Evolutionary conservation across 768 basidiomycete genomes (phyloP).

Genomic region (Mycena alexandri): DNA sequence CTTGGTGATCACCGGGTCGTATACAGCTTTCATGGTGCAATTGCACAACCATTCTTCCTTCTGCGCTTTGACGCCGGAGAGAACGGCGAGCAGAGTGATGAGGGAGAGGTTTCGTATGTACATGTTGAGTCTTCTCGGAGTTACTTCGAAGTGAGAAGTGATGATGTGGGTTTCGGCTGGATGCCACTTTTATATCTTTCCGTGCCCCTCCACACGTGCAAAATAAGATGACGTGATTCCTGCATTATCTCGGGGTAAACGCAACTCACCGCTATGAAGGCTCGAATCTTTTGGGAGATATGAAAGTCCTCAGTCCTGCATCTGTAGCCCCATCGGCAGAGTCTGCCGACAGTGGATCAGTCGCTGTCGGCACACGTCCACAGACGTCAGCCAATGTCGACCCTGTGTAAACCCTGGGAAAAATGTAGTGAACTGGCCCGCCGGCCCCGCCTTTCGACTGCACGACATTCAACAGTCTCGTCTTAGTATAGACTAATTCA

Average conservation of each 20-base stretch:
- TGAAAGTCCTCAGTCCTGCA: too few relatives aligned
- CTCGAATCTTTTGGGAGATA: background rate
- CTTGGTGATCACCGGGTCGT: constrained; percentile 4
- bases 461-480: too few relatives aligned
- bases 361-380: background rate
- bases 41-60: constrained; percentile 20
- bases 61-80: constrained; percentile 13
- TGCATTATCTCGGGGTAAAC: background rate
- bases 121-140: constrained; percentile 8
- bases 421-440: too few relatives aligned
- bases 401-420: background rate
- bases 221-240: background rate
- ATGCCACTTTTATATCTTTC: constrained; percentile 15
- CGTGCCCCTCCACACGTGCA: background rate
- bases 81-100: constrained; percentile 11
- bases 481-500: too few relatives aligned
- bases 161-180: constrained; percentile 12
- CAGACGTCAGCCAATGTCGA: background rate
- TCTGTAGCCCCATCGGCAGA: too few relatives aligned
- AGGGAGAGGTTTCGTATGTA: constrained; percentile 14
- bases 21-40: constrained; percentile 10
- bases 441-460: too few relatives aligned
- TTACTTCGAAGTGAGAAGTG: constrained; percentile 5
- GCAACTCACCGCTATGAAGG: background rate
- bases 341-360: background rate